These are phyloP conservation scores for Aaosphaeria arxii DNA, from an alignment of 2,329 filamentous ascomycete species.

Conservation along the genomic window DNA sequence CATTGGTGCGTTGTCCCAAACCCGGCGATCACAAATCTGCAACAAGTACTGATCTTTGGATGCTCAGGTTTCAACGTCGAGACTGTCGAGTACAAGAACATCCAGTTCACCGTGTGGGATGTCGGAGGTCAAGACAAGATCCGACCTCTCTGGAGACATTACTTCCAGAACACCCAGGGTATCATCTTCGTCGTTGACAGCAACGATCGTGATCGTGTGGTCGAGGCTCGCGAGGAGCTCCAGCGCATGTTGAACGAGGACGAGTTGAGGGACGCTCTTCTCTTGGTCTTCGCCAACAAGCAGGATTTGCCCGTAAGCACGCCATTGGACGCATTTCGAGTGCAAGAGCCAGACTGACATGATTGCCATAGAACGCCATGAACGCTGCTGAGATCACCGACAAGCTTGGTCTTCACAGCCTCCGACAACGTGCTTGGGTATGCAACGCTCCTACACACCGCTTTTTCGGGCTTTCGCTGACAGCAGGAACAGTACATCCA, in stretches of 20 bases:
- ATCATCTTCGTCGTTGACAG: slow-evolving; percentile 99
- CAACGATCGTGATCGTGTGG: slow-evolving; percentile 85
- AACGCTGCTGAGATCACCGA: slow-evolving; percentile 99
- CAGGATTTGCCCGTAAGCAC: slow-evolving; percentile 83
- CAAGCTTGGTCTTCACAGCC: slow-evolving; percentile 98
- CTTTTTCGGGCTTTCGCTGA: neutral
- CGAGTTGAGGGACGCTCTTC: slow-evolving; percentile 92
- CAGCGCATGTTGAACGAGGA: slow-evolving; percentile 97
- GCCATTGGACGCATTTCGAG: slow-evolving; percentile 1
- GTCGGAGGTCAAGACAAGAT: slow-evolving; percentile 99
- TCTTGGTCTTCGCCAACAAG: slow-evolving; percentile 98
- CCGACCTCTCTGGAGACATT: slow-evolving; percentile 93
- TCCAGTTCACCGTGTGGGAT: slow-evolving; percentile 99
- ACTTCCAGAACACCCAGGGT: slow-evolving; percentile 93
- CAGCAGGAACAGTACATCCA: slow-evolving; percentile 74
- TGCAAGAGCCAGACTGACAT: slow-evolving; percentile 10
- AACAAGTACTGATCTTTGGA: slow-evolving; percentile 20
- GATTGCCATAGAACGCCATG: slow-evolving; percentile 82
- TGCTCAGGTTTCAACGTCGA: slow-evolving; percentile 86
- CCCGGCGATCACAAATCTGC: slow-evolving; percentile 1
- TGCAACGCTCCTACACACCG: slow-evolving; percentile 43
- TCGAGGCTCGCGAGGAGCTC: slow-evolving; percentile 88
- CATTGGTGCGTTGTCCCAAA: slow-evolving; percentile 56
- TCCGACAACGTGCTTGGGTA: slow-evolving; percentile 99
- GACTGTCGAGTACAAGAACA: slow-evolving; percentile 98